Evolutionary conservation across 2,329 filamentous ascomycete genomes (phyloP).

Genomic region (Colletotrichum noveboracense): DNA sequence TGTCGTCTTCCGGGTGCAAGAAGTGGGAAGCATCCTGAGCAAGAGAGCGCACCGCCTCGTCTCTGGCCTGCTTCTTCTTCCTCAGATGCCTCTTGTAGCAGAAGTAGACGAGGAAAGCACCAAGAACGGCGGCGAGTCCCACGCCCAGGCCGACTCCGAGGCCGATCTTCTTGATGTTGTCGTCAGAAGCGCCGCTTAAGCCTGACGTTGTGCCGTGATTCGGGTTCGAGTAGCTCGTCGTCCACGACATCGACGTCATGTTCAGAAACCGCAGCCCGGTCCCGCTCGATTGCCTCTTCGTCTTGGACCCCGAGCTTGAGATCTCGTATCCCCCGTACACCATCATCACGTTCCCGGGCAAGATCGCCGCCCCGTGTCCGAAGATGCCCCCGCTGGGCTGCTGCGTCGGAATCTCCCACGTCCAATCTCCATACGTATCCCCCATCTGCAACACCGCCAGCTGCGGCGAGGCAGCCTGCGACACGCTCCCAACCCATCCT

Average conservation of each 20-base stretch:
- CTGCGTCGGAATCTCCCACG: slow-evolving; percentile 67
- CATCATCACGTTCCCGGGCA: slow-evolving; percentile 74
- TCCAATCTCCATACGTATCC: slow-evolving; percentile 76
- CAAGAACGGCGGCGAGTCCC: slow-evolving; percentile 58
- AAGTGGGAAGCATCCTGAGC: slow-evolving; percentile 56
- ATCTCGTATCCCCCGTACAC: slow-evolving; percentile 68
- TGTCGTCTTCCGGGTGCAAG: slow-evolving; percentile 46
- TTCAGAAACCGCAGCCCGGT: slow-evolving; percentile 56
- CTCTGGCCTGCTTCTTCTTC: slow-evolving; percentile 35
- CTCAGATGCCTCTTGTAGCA: slow-evolving; percentile 51
- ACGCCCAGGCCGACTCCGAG: slow-evolving; percentile 71
- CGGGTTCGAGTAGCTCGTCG: slow-evolving; percentile 54
- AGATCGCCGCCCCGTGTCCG: slow-evolving; percentile 66
- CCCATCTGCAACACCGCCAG: slow-evolving; percentile 79
- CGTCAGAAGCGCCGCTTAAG: not conserved
- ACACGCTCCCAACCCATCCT: slow-evolving; percentile 88
- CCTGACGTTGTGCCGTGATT: slow-evolving; percentile 17
- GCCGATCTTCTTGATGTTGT: slow-evolving; percentile 52
- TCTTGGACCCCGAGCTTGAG: slow-evolving; percentile 32
- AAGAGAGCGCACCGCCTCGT: slow-evolving; percentile 53
- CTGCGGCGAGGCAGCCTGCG: slow-evolving; percentile 79
- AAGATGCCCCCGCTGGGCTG: slow-evolving; percentile 59
- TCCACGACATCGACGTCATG: slow-evolving; percentile 61
- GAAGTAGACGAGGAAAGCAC: slow-evolving; percentile 50
- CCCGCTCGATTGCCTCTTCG: slow-evolving; percentile 37